These are phyloP conservation scores for Xylaria sp. DNA, from an alignment of 495 filamentous ascomycete genomes.

Conservation along the genomic window DNA sequence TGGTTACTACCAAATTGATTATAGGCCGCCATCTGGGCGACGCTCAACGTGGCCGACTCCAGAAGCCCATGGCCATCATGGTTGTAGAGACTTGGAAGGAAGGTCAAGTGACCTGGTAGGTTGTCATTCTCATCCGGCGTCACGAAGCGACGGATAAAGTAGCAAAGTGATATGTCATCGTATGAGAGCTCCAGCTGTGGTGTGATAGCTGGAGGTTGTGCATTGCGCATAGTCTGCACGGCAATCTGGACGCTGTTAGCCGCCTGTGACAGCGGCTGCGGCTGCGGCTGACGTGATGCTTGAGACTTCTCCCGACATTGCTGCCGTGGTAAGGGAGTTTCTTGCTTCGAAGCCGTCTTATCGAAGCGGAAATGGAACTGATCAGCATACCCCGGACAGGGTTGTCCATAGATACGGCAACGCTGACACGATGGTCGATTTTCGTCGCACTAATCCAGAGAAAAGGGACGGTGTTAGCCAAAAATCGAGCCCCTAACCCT, in stretches of 20 bases:
- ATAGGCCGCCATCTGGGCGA: constrained; percentile 38
- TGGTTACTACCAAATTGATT: constrained; percentile 35
- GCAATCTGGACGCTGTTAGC: background rate
- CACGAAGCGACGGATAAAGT: constrained; percentile 36
- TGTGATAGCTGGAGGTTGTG: constrained; percentile 9
- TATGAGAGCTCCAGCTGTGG: constrained; percentile 27
- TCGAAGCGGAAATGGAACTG: constrained; percentile 38
- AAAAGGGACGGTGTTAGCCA: constrained; percentile 10
- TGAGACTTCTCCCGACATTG: background rate
- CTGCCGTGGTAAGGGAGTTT: background rate
- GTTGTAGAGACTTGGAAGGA: constrained; percentile 34
- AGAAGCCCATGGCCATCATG: constrained; percentile 30
- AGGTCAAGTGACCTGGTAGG: constrained; percentile 36
- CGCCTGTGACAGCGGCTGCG: constrained; percentile 4
- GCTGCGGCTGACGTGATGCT: background rate
- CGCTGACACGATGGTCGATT: constrained; percentile 34
- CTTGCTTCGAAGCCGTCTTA: constrained; percentile 24
- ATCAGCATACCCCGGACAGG: constrained; percentile 38
- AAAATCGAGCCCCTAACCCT: background rate
- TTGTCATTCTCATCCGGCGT: constrained; percentile 33
- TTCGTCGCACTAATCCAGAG: constrained; percentile 33
- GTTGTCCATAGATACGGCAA: constrained; percentile 35
- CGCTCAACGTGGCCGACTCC: constrained; percentile 31
- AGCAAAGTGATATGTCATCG: constrained; percentile 36
- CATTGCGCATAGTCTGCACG: background rate